Evolutionary conservation across 2,329 filamentous ascomycete species (phyloP), one percentile per base, ranked within the genome.

Genomic region (Verticillium isaacii): DNA sequence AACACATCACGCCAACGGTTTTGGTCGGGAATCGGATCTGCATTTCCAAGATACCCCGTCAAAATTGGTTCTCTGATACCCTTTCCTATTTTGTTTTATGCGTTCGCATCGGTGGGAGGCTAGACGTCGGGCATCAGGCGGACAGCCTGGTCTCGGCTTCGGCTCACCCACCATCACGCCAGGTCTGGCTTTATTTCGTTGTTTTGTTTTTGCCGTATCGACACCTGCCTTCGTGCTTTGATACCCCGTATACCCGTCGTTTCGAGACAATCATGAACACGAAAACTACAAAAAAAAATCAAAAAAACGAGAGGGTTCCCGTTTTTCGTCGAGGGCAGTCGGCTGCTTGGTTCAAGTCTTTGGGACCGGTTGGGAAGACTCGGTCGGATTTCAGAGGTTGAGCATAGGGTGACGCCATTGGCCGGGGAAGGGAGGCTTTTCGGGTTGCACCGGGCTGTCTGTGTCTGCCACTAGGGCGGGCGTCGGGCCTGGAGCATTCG

Each of bases 21-120:
- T 74, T 75, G 77, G 77, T 76, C 76, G 71, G 78, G 79, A 75
- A 78, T 75, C 79, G 78, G 79, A 78, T 81, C 77, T 83, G 81
- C 80, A 83, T 84, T 82, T 83, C 78, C 41, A 77, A 81, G 80
- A 82, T 82, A 82, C 80, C 80, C 80, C 78, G 76, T 80, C 76
- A 74, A 81, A 76, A 80, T 77, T 80, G 78, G 75, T 76, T 77
- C 68, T 66, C 63, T 70, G 69, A 71, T 72, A 71, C 69, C 67
- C 70, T 66, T 66, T 65, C 62, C 65, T 66, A 65, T 63, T 65
- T 64, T 63, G 61, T 67, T 66, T 60, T 62, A 66, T 68, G 64
- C 64, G 65, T 60, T 66, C 62, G 61, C 60, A 62, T 61, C 17
- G 14, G 41, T 15, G 17, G 41, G 29, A 17, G 57, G 37, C 58